Conservation (phyloP, 805 yeast genomes). For the Lachancea mirantina region DNA sequence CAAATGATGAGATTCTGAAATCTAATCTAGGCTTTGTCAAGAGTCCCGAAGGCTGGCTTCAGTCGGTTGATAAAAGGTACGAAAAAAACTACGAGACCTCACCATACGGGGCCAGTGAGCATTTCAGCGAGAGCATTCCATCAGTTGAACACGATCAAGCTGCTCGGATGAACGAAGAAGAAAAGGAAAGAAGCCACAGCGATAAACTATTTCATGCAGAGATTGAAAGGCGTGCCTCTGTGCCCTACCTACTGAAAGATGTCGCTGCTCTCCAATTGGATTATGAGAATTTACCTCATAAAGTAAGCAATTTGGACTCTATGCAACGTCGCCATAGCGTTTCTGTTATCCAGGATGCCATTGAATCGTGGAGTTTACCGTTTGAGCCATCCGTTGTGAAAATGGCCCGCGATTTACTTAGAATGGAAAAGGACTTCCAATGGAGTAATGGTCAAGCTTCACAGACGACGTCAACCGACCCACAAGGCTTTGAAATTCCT, state of each 20-base stretch:
- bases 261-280: slow-evolving; percentile 7
- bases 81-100: background rate
- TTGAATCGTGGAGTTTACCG: slow-evolving; percentile 26
- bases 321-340: slow-evolving; percentile 16
- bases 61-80: background rate
- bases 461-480: slow-evolving; percentile 5
- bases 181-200: background rate
- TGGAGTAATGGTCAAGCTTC: slow-evolving; percentile 8
- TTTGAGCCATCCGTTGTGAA: slow-evolving; percentile 27
- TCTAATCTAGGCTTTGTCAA: slow-evolving; percentile 12
- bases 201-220: slow-evolving; percentile 22
- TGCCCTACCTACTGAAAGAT: slow-evolving; percentile 12
- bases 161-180: background rate
- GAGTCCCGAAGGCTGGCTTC: background rate
- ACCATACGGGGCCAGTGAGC: background rate
- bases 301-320: background rate
- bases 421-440: slow-evolving; percentile 13
- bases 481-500: slow-evolving; percentile 6
- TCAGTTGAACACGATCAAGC: background rate
- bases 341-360: slow-evolving; percentile 21
- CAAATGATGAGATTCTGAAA: slow-evolving; percentile 12
- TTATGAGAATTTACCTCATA: slow-evolving; percentile 5
- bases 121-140: background rate
- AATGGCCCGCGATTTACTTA: slow-evolving; percentile 26
- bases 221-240: slow-evolving; percentile 22